These are phyloP conservation scores for Iris macrosiphon DNA, from an alignment of 106 monocot species.

Conservation along the genomic window DNA sequence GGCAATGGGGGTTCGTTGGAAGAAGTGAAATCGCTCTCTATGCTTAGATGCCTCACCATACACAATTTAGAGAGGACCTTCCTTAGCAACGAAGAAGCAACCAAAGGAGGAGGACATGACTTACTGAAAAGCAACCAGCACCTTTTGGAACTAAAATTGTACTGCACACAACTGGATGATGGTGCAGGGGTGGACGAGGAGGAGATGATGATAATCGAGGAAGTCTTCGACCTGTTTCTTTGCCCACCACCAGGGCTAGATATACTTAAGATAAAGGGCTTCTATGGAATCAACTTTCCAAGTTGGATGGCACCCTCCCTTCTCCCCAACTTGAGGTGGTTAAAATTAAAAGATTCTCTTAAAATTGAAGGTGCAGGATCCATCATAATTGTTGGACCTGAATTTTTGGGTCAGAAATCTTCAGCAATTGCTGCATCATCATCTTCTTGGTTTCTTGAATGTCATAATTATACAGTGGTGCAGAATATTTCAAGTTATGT, in stretches of 20 bases:
- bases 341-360: background rate
- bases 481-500: too few species aligned
- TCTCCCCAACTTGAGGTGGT: background rate
- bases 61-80: constrained; percentile 12
- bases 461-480: too few species aligned
- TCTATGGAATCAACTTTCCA: constrained; percentile 8
- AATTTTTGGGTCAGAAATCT: too few species aligned
- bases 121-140: background rate
- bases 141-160: background rate
- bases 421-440: background rate
- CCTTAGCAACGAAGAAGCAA: too few species aligned
- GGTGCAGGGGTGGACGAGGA: background rate
- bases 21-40: too few species aligned
- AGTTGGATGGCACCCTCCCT: constrained; percentile 4
- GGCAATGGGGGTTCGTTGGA: background rate
- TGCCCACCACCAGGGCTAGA: constrained; percentile 11
- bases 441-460: too few species aligned
- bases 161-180: background rate
- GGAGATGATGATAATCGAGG: background rate
- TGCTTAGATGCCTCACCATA: background rate
- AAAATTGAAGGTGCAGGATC: background rate
- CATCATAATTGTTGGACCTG: background rate
- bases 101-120: background rate
- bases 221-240: constrained; percentile 17
- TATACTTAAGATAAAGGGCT: constrained; percentile 2